phyloP scores from a whole-genome alignment of 805 yeast genomes.

The Hanseniaspora meyeri region DNA sequence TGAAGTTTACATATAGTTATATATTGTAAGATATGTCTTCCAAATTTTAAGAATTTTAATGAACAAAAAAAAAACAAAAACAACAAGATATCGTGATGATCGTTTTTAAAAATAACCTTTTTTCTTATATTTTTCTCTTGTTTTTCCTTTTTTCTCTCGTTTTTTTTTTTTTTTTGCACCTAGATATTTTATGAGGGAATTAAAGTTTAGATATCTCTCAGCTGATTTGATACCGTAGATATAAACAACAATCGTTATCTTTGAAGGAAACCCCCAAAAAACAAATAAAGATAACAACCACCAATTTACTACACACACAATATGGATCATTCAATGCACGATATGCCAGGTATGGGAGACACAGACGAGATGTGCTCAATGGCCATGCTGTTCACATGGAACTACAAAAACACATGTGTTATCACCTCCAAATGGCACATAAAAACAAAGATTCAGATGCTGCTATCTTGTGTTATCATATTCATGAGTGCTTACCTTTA shows the following conservation, averaged over 20 bases:
- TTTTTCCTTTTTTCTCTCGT: no score
- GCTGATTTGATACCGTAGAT: no score
- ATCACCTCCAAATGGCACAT: conserved; percentile 76
- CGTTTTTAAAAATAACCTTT: no score
- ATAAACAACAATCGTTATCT: no score
- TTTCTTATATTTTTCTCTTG: no score
- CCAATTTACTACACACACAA: neutral
- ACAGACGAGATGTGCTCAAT: conserved; percentile 34
- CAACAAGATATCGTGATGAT: no score
- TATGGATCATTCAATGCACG: conserved; percentile 16
- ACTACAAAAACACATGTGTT: conserved; percentile 58
- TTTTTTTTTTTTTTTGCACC: no score
- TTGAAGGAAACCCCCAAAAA: no score
- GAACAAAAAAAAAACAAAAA: neutral
- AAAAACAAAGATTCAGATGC: conserved; percentile 37
- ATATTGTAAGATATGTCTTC: neutral
- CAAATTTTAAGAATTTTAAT: conserved; percentile 11
- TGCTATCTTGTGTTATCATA: conserved; percentile 41
- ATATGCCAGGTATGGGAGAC: conserved; percentile 17
- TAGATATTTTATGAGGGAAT: no score
- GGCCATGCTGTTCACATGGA: conserved; percentile 74
- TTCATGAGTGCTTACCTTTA: conserved; percentile 42
- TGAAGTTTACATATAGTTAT: neutral
- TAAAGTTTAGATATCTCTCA: no score
- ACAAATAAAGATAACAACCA: no score